Conservation (phyloP, 2,329 filamentous ascomycete species). For the Didymella pinodella region DNA sequence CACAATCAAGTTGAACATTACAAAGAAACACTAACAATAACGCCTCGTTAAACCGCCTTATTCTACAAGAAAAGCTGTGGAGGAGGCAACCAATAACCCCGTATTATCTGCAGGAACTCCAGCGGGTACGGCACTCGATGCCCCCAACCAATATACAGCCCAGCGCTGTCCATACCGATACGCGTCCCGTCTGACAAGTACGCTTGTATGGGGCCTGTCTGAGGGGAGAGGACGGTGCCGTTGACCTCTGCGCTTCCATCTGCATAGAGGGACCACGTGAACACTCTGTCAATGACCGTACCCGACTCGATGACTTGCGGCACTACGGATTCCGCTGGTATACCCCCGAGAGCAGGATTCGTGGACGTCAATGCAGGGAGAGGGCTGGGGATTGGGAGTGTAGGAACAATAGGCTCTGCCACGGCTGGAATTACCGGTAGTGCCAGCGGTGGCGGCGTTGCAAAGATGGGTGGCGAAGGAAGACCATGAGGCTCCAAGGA, state of each 20-base stretch:
- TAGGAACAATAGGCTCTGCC: background rate
- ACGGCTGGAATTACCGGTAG: background rate
- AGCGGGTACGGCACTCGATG: background rate
- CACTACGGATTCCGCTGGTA: background rate
- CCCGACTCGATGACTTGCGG: background rate
- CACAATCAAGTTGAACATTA: too few species aligned
- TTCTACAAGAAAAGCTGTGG: background rate
- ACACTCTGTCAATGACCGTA: background rate
- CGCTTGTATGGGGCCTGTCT: background rate
- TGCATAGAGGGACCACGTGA: background rate
- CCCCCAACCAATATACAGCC: background rate
- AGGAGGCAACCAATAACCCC: background rate
- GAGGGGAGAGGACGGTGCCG: background rate
- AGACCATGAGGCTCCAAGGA: background rate
- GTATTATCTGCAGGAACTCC: background rate
- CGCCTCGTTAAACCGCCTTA: background rate
- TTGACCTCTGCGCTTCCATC: background rate
- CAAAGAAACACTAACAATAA: background rate
- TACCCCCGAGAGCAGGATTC: background rate
- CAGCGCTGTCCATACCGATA: background rate
- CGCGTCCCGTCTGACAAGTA: conserved; percentile 1
- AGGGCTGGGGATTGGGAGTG: background rate
- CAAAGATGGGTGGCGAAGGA: background rate
- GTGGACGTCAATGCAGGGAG: background rate
- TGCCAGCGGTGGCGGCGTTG: background rate